A percentile compares a stretch with the other conserved stretches of the same genome.
Conservation (phyloP, 768 basidiomycete genomes). For the Trametes cingulata region DNA sequence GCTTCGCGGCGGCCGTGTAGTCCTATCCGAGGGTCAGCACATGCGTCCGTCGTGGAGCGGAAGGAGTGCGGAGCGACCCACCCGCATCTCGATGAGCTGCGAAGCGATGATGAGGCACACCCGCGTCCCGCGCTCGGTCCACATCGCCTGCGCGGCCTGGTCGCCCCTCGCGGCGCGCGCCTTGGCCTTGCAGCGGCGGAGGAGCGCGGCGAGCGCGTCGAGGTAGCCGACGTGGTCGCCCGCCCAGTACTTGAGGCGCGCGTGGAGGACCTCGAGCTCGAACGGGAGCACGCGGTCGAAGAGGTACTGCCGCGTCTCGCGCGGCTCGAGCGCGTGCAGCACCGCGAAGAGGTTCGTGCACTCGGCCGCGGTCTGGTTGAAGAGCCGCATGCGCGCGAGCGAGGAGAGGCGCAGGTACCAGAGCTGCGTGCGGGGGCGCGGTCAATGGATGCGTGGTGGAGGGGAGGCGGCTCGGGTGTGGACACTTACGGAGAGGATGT, state of each 20-base stretch:
- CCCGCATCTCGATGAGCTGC: constrained; percentile 85
- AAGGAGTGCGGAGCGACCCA: constrained; percentile 29
- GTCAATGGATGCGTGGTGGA: background rate
- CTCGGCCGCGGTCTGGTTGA: constrained; percentile 86
- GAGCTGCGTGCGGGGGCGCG: constrained; percentile 44
- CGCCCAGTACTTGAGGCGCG: constrained; percentile 78
- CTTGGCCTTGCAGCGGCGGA: constrained; percentile 59
- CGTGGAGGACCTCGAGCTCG: constrained; percentile 65
- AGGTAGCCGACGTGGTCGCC: constrained; percentile 80
- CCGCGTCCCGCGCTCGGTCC: constrained; percentile 78
- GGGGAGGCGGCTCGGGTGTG: background rate
- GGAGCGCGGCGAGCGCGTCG: constrained; percentile 66
- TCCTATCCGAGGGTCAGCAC: constrained; percentile 45
- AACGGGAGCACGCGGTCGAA: constrained; percentile 60
- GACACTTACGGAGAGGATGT: constrained; percentile 64
- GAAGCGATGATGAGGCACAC: constrained; percentile 79
- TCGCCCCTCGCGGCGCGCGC: constrained; percentile 35
- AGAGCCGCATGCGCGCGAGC: constrained; percentile 78
- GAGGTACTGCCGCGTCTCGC: constrained; percentile 51
- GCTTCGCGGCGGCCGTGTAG: constrained; percentile 61
- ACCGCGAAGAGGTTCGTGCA: constrained; percentile 78
- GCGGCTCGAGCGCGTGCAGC: constrained; percentile 42
- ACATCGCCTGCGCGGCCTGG: constrained; percentile 50
- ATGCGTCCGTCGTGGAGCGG: background rate
- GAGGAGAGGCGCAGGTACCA: constrained; percentile 84